phyloP scores from a whole-genome alignment of 2,329 filamentous ascomycete genomes.

The Cladorrhinum sp. region DNA sequence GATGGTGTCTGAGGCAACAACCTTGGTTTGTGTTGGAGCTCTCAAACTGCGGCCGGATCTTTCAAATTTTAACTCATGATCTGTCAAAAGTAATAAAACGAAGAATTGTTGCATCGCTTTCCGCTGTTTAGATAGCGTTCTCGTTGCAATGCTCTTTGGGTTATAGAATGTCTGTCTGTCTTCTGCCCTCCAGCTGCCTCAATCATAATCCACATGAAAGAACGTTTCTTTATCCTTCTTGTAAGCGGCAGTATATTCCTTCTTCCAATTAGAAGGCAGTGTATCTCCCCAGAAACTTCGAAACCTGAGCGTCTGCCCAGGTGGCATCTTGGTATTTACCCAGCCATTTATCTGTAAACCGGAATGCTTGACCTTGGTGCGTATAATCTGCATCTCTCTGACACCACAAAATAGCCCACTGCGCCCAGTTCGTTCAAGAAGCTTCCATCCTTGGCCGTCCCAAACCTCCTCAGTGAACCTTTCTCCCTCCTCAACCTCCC shows the following conservation, averaged over 20 bases:
- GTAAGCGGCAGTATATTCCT: background rate
- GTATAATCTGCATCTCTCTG: slow-evolving; percentile 45
- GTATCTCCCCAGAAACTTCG: slow-evolving; percentile 26
- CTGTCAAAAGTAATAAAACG: too few species aligned
- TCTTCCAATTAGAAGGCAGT: slow-evolving; percentile 20
- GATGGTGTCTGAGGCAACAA: too few species aligned
- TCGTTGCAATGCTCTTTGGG: too few species aligned
- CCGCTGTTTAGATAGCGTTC: too few species aligned
- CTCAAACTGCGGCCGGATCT: too few species aligned
- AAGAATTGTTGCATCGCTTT: too few species aligned
- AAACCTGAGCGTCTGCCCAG: slow-evolving; percentile 35
- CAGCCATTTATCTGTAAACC: slow-evolving; percentile 36
- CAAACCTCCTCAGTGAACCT: slow-evolving; percentile 51
- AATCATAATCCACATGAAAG: slow-evolving; percentile 7
- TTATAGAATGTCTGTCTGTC: too few species aligned
- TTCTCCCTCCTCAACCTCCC: slow-evolving; percentile 57
- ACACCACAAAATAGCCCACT: slow-evolving; percentile 56
- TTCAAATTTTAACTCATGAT: too few species aligned
- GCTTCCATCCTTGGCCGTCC: slow-evolving; percentile 40
- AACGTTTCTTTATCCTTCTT: slow-evolving; percentile 1
- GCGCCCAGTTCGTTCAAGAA: slow-evolving; percentile 43
- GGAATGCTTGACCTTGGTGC: slow-evolving; percentile 26
- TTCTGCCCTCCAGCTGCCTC: background rate
- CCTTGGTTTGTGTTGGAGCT: too few species aligned
- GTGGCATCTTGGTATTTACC: slow-evolving; percentile 35